Conservation (phyloP, 495 filamentous ascomycete genomes). For the Collariella sp. region DNA sequence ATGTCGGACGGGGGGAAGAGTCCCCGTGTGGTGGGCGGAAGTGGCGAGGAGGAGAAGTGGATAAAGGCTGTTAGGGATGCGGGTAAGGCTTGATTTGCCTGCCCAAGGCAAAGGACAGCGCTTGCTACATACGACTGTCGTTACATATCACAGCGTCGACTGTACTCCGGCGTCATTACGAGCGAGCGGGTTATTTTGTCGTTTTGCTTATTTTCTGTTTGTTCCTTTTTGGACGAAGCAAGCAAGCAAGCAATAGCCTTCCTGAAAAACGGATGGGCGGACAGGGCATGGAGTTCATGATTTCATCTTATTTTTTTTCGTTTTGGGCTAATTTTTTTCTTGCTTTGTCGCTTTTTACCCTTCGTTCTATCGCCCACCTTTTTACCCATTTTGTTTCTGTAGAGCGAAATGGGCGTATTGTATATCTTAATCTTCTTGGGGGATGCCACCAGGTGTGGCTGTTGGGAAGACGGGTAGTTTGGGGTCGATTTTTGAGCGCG, state of each 20-base stretch:
- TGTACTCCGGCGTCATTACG: not conserved
- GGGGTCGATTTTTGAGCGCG: not conserved
- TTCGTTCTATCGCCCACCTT: conserved; percentile 4
- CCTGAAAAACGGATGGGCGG: too few species aligned
- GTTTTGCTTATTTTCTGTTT: not conserved
- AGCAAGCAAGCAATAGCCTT: too few species aligned
- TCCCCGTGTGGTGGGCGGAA: conserved; percentile 18
- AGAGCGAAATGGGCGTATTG: conserved; percentile 10
- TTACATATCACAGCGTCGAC: not conserved
- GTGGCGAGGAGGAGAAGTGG: conserved; percentile 31
- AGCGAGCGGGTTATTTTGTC: not conserved
- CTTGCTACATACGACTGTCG: not conserved
- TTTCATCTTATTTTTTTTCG: not conserved
- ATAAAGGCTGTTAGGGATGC: conserved; percentile 30
- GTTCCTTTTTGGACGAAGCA: too few species aligned
- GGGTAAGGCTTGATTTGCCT: conserved; percentile 18
- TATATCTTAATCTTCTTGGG: conserved; percentile 19
- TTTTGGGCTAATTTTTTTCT: not conserved
- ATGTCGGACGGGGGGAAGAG: conserved; percentile 5
- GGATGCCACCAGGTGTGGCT: conserved; percentile 14
- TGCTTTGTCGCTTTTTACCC: not conserved
- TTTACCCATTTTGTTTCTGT: not conserved
- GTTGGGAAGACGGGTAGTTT: not conserved
- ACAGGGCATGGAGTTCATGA: not conserved
- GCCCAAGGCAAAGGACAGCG: too few species aligned